These are phyloP conservation scores for Puccinia hordei DNA, from an alignment of 1,284 basidiomycete species.

Conservation along the genomic window DNA sequence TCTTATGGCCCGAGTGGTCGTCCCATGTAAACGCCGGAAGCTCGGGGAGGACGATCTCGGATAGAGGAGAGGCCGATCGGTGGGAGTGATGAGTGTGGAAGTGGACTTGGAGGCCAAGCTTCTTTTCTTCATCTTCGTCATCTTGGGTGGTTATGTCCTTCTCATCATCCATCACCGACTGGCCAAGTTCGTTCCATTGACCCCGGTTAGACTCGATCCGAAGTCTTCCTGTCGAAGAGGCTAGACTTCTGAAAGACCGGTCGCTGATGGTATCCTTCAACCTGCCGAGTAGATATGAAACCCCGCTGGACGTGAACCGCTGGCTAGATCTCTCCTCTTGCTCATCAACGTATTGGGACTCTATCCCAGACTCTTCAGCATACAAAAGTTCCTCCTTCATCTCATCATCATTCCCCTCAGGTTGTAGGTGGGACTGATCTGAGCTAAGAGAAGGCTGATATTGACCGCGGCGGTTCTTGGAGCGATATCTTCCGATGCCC, in stretches of 20 bases:
- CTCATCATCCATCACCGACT: not conserved
- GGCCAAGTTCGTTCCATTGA: conserved; percentile 25
- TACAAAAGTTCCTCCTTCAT: conserved; percentile 16
- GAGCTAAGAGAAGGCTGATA: not conserved
- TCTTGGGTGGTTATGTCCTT: conserved; percentile 8
- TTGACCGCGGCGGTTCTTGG: not conserved
- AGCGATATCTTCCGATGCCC: conserved; percentile 19
- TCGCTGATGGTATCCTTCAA: conserved; percentile 14
- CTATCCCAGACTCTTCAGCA: not conserved
- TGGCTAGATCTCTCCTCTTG: not conserved
- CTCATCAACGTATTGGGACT: not conserved
- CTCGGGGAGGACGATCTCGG: not conserved
- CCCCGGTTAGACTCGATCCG: not conserved
- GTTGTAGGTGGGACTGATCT: not conserved
- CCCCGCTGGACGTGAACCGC: not conserved
- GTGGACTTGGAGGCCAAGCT: not conserved
- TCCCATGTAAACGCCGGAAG: conserved; percentile 14
- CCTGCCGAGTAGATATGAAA: conserved; percentile 3
- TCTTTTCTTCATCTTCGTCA: conserved; percentile 5
- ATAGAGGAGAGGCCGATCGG: not conserved
- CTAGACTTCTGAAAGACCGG: not conserved
- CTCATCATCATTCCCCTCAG: not conserved
- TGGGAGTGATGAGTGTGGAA: not conserved
- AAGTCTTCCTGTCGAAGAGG: conserved; percentile 4
- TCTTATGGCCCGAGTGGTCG: conserved; percentile 6